Evolutionary conservation across 768 basidiomycete species (phyloP), one percentile per base, ranked within the genome.

Genomic region (Trametes cubensis): DNA sequence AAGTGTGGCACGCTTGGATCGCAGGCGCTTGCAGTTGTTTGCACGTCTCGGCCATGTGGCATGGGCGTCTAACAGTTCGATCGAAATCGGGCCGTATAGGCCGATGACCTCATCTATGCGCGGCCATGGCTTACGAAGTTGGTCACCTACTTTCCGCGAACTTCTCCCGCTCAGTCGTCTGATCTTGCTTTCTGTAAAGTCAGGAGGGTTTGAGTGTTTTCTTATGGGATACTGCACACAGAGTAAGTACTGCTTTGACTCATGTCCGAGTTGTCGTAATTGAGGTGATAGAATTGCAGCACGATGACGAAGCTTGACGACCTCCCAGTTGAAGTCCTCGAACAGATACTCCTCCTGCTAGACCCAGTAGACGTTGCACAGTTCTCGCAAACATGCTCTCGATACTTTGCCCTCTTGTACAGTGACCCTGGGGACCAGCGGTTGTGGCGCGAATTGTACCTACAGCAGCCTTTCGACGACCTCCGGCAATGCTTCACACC

Each of bases 391-490:
- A 81, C 83, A 14, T 85, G 81, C 65, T 74, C 72, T 4, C 62
- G 68, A 17, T 75, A 82, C 52, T 73, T 76, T 57, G 67, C 65
- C 3, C 64, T 85, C 60, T 71, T 89, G 23, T 86, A 87, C 66
- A 55, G 70, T 45, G 63, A 77, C 2, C 72, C 73, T 10, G 78
- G 82, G 64, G 75, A 75, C 26, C 75, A 82, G 50, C 73, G 89
- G 40, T 42, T 72, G 17, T 92, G 90, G 90, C 80, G 86, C 8
- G 74, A 72, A 10, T 77, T 91, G 6, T 92, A 90, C 71, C 84
- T 92, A 45, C 66, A 73, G 0, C 81, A 85, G 58, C 78, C 81
- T 0, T 79, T 89, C 58, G 90, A 91, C 61, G 87, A 91, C 66
- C 88, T 85, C 1, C 75, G 85, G 10, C 54, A 56, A n/a, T 81